Evolutionary conservation across 2,329 filamentous ascomycete species (phyloP).

Genomic region (Thelonectria blattea): DNA sequence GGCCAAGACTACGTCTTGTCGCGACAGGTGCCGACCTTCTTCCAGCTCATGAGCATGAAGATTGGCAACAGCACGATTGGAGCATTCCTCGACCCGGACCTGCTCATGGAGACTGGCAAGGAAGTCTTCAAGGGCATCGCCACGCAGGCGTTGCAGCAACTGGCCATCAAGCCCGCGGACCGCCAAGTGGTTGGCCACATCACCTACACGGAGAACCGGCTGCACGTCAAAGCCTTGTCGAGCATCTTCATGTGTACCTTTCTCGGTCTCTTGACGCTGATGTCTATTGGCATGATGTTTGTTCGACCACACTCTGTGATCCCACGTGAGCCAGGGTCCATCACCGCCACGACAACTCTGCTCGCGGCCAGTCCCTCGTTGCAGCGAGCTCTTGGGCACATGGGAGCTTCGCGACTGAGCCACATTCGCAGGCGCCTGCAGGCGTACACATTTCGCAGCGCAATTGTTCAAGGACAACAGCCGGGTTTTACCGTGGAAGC

Average conservation of each 20-base stretch:
- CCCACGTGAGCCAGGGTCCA: slow-evolving; percentile 23
- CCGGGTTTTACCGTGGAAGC: slow-evolving; percentile 22
- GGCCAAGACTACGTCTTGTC: slow-evolving; percentile 30
- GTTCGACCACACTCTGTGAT: slow-evolving; percentile 22
- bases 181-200: slow-evolving; percentile 15
- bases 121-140: slow-evolving; percentile 27
- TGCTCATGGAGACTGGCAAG: slow-evolving; percentile 22
- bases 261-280: slow-evolving; percentile 15
- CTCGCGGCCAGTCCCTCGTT: slow-evolving; percentile 22
- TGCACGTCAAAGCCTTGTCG: slow-evolving; percentile 25
- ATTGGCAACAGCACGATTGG: slow-evolving; percentile 16
- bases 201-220: slow-evolving; percentile 21
- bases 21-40: slow-evolving; percentile 33
- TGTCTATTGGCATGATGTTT: slow-evolving; percentile 25
- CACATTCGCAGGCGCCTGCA: slow-evolving; percentile 23
- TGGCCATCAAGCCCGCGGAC: slow-evolving; percentile 22
- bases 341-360: slow-evolving; percentile 21
- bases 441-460: slow-evolving; percentile 19
- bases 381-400: slow-evolving; percentile 19
- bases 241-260: slow-evolving; percentile 25
- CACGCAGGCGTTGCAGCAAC: slow-evolving; percentile 20
- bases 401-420: slow-evolving; percentile 16
- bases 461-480: slow-evolving; percentile 9
- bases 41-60: slow-evolving; percentile 37
- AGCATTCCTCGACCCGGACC: slow-evolving; percentile 22